Evolutionary conservation across 1,284 basidiomycete genomes (phyloP).

Genomic region (Ceraceosorus bombacis): DNA sequence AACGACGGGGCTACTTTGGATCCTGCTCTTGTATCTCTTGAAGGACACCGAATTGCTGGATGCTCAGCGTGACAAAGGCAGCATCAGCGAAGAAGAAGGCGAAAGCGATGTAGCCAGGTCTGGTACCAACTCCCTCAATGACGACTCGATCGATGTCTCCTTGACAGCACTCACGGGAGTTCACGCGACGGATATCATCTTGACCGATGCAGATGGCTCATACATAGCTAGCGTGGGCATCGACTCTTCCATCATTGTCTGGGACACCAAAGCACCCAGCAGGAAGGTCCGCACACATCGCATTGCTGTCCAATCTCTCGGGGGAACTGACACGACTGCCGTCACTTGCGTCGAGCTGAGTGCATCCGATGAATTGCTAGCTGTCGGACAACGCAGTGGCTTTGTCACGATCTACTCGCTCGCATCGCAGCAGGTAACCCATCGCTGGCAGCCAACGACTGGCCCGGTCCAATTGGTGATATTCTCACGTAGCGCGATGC

Average conservation of each 20-base stretch:
- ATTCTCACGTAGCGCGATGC: no score
- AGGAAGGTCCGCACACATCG: no score
- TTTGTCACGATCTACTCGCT: no score
- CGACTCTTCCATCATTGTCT: constrained; percentile 50
- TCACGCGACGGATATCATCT: constrained; percentile 70
- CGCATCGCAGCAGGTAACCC: no score
- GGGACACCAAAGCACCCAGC: background rate
- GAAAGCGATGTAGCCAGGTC: background rate
- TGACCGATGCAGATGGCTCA: constrained; percentile 64
- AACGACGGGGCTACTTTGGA: constrained; percentile 68
- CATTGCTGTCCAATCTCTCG: no score
- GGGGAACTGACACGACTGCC: no score
- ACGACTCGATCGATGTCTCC: constrained; percentile 30
- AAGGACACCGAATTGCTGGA: constrained; percentile 86
- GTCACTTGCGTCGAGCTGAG: no score
- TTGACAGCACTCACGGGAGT: constrained; percentile 68
- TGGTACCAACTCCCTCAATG: constrained; percentile 45
- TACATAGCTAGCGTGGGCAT: constrained; percentile 69
- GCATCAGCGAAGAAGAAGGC: constrained; percentile 10
- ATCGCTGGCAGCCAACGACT: no score
- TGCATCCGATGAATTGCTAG: no score
- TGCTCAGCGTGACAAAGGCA: constrained; percentile 60
- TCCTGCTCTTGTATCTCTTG: constrained; percentile 74
- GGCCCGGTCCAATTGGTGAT: no score
- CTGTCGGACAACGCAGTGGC: no score